Percentiles rank a stretch among this genome's conserved stretches.
Evolutionary conservation across 139 green algal genomes (phyloP).

Genomic region (Zygnema cylindricum): DNA sequence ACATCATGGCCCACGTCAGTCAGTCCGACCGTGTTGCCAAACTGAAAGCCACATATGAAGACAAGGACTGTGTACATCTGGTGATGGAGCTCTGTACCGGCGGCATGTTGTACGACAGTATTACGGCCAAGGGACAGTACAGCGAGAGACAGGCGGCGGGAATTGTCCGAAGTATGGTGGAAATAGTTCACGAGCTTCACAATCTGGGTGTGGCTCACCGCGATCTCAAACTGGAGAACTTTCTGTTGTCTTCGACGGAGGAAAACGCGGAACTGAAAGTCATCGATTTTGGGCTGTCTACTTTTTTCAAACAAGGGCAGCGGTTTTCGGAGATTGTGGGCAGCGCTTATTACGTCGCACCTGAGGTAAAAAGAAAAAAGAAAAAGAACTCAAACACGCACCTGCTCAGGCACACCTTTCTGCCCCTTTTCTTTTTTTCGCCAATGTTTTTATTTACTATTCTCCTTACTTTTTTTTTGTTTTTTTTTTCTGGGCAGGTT

Average conservation of each 20-base stretch:
- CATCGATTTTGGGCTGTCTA: slow-evolving; percentile 67
- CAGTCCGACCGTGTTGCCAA: slow-evolving; percentile 76
- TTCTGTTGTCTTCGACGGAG: slow-evolving; percentile 84
- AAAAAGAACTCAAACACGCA: too few relatives aligned
- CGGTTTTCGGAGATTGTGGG: slow-evolving; percentile 86
- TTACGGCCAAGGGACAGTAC: slow-evolving; percentile 64
- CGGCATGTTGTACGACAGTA: slow-evolving; percentile 93
- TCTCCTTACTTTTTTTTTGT: too few relatives aligned
- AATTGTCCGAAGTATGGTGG: slow-evolving; percentile 86
- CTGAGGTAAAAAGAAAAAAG: slow-evolving; percentile 71
- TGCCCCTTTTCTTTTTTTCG: too few relatives aligned
- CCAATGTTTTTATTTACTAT: too few relatives aligned
- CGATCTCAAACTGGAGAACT: slow-evolving; percentile 93
- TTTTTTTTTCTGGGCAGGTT: too few relatives aligned
- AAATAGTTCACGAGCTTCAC: slow-evolving; percentile 91
- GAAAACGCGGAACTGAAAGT: slow-evolving; percentile 81
- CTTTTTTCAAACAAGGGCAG: slow-evolving; percentile 60
- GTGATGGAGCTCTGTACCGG: slow-evolving; percentile 77
- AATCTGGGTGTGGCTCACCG: slow-evolving; percentile 92
- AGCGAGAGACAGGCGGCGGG: slow-evolving; percentile 84
- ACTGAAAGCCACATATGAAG: slow-evolving; percentile 41
- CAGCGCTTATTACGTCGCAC: slow-evolving; percentile 92
- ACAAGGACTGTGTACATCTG: slow-evolving; percentile 49
- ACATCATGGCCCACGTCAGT: slow-evolving; percentile 85
- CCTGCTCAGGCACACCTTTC: too few relatives aligned